A percentile compares a stretch with the other conserved stretches of the same genome.
phyloP scores from a whole-genome alignment of 768 basidiomycete genomes.

The Podaxis pistillaris region DNA sequence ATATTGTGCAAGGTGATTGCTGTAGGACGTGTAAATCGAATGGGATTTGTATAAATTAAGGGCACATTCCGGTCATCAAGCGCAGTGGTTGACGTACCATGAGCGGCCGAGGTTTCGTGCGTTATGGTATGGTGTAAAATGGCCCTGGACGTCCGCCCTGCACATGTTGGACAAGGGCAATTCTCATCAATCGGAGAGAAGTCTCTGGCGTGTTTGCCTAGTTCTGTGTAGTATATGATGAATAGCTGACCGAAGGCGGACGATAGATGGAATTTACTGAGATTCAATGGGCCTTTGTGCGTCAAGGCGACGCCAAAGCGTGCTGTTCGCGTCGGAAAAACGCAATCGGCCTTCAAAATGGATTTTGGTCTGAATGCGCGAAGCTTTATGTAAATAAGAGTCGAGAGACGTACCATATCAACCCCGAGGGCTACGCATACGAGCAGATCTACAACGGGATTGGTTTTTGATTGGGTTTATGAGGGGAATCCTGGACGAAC shows the following conservation, averaged over 20 bases:
- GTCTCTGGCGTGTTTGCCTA: conserved; percentile 70
- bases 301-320: conserved; percentile 90
- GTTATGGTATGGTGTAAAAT: conserved; percentile 74
- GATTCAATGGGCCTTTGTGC: conserved; percentile 76
- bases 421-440: conserved; percentile 91
- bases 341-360: conserved; percentile 74
- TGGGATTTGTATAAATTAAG: background rate
- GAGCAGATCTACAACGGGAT: conserved; percentile 59
- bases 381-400: background rate
- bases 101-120: conserved; percentile 83
- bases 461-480: background rate
- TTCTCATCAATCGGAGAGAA: conserved; percentile 68
- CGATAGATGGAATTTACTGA: conserved; percentile 46
- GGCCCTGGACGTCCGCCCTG: conserved; percentile 62
- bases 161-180: conserved; percentile 89
- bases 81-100: conserved; percentile 48
- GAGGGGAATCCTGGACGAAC: conserved; percentile 32
- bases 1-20: conserved; percentile 83
- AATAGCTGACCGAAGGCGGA: background rate
- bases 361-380: conserved; percentile 2
- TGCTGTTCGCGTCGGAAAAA: conserved; percentile 90
- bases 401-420: conserved; percentile 65
- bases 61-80: background rate
- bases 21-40: conserved; percentile 25
- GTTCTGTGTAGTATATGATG: conserved; percentile 37